A percentile compares a stretch with the other conserved stretches of the same genome.
phyloP scores from a whole-genome alignment of 2,329 filamentous ascomycete species.

The Fusarium oxysporum region DNA sequence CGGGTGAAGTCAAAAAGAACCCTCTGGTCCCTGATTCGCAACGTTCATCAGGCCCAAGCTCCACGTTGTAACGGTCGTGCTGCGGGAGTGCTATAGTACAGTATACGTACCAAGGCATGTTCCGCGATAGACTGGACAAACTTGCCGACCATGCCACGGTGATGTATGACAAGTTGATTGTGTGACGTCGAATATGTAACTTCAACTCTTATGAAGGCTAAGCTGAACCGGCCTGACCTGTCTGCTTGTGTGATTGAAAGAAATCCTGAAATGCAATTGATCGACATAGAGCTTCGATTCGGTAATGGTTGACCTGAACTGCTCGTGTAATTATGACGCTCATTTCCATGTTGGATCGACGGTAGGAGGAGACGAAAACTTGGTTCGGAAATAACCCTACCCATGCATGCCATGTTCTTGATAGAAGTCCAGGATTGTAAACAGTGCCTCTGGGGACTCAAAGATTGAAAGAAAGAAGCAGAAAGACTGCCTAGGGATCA shows the following conservation, averaged over 20 bases:
- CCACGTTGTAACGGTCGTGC: constrained; percentile 36
- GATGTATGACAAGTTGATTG: constrained; percentile 46
- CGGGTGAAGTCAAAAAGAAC: constrained; percentile 34
- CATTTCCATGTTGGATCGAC: constrained; percentile 33
- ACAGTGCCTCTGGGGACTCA: neutral
- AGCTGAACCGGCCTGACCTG: neutral
- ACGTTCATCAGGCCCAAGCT: constrained; percentile 26
- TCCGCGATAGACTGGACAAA: constrained; percentile 25
- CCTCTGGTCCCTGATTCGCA: constrained; percentile 35
- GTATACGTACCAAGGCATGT: constrained; percentile 17
- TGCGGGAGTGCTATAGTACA: constrained; percentile 22
- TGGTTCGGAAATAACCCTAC: constrained; percentile 40
- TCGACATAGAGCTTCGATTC: constrained; percentile 13
- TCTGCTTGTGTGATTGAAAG: neutral
- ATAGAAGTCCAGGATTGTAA: constrained; percentile 9
- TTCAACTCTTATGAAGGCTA: neutral
- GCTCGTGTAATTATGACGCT: constrained; percentile 30
- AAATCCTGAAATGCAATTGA: constrained; percentile 11
- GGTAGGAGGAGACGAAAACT: constrained; percentile 32
- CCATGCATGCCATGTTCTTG: constrained; percentile 20
- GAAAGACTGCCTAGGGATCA: neutral
- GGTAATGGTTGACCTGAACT: constrained; percentile 12
- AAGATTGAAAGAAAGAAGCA: neutral
- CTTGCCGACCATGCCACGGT: constrained; percentile 18
- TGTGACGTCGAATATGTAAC: constrained; percentile 31